Percentiles rank a stretch among this genome's conserved stretches.
phyloP scores from a whole-genome alignment of 306 rosid species.

The cucumber (Cucumis sativus) region DNA sequence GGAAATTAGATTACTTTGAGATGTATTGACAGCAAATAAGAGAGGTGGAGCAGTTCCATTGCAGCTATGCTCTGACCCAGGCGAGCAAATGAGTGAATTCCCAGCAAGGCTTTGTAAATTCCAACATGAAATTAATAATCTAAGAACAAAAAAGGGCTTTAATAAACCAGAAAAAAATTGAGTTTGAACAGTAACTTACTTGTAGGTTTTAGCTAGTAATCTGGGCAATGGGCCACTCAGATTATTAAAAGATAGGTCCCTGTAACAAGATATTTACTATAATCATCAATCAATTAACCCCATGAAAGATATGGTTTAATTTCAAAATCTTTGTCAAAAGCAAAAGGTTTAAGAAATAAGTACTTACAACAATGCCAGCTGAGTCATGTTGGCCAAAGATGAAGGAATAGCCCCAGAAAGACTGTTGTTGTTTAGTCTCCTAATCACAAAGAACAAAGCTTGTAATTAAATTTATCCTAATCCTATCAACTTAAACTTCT shows the following conservation, averaged over 20 bases:
- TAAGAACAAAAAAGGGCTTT: not conserved
- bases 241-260: conserved; percentile 82
- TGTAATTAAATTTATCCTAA: too few species aligned
- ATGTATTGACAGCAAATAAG: conserved; percentile 24
- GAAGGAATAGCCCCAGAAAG: conserved; percentile 68
- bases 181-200: conserved; percentile 30
- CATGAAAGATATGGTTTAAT: not conserved
- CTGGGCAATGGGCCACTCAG: conserved; percentile 73
- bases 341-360: conserved; percentile 16
- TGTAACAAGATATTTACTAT: conserved; percentile 21
- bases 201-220: conserved; percentile 62
- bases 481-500: too few species aligned
- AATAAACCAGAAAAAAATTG: not conserved
- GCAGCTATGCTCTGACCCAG: conserved; percentile 47
- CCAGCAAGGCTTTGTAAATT: conserved; percentile 54
- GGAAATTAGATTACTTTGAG: conserved; percentile 51
- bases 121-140: conserved; percentile 11
- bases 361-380: conserved; percentile 62
- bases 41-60: conserved; percentile 26
- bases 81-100: conserved; percentile 62
- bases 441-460: conserved; percentile 12
- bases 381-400: conserved; percentile 62
- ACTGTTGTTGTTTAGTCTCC: conserved; percentile 80
- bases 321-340: not conserved
- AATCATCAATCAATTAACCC: not conserved